phyloP scores from a whole-genome alignment of 352 stramenopile genomes.

The Pythium dissimile region DNA sequence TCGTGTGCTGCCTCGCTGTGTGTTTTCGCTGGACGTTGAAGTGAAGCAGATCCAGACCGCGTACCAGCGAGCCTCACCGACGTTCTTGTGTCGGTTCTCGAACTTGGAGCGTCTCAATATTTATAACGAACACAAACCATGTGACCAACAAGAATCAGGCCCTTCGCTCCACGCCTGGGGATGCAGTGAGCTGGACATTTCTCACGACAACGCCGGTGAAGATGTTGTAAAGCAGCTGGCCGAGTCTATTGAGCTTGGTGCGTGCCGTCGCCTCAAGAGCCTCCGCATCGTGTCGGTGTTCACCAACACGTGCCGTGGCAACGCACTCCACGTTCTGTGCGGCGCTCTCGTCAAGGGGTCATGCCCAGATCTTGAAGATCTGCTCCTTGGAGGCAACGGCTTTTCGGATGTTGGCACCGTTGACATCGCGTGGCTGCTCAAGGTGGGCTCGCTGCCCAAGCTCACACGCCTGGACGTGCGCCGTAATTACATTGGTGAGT shows the following conservation, averaged over 20 bases:
- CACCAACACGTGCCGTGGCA: conserved; percentile 73
- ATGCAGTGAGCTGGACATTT: conserved; percentile 76
- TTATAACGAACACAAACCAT: conserved; percentile 55
- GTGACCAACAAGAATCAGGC: conserved; percentile 44
- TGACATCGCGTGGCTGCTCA: conserved; percentile 69
- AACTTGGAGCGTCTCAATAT: conserved; percentile 61
- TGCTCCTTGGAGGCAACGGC: conserved; percentile 70
- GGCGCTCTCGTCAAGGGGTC: conserved; percentile 62
- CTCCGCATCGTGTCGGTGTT: conserved; percentile 75
- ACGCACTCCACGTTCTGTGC: conserved; percentile 63
- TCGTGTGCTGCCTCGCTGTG: conserved; percentile 53
- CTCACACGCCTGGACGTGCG: conserved; percentile 68
- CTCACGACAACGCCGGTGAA: conserved; percentile 69
- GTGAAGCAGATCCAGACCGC: conserved; percentile 43
- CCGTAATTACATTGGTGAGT: conserved; percentile 81
- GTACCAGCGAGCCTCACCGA: conserved; percentile 32
- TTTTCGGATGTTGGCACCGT: conserved; percentile 74
- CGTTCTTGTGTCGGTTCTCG: conserved; percentile 47
- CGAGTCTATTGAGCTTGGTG: conserved; percentile 58
- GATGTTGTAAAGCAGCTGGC: conserved; percentile 62
- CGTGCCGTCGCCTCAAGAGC: conserved; percentile 46
- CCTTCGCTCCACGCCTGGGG: conserved; percentile 71
- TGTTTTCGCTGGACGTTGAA: conserved; percentile 53
- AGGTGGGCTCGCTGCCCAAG: conserved; percentile 57
- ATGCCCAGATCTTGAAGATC: conserved; percentile 56